Base-by-base conservation (phyloP, 164 flowering plant genomes). In the Chimonanthus praecox region DNA sequence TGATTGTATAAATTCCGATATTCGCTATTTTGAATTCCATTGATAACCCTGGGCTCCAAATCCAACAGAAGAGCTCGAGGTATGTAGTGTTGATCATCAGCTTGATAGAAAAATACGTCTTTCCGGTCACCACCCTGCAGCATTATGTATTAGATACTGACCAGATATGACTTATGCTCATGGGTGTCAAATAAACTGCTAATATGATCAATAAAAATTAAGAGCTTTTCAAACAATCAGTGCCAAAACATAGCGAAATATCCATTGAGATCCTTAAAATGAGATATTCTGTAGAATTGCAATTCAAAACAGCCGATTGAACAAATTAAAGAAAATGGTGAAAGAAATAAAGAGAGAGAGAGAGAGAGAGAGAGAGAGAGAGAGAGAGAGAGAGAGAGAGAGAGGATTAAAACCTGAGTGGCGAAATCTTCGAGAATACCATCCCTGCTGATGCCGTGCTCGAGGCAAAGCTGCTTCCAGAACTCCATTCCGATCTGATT, bases 401-500 rank as follows among this genome's bases (percentile, higher is more conserved):
- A 20, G 21, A 20, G 21, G 9, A 43, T 45, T 20, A 20, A 20
- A 20, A 87, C 99, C 98, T 96, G 98, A 78, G 99, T 94, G 50
- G 97, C 99, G 77, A 93, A 96, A 67, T 96, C 99, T 68, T 96
- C 99, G 71, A 96, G 97, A 76, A 96, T 96, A 75, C 99, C 99
- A 0, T 96, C 99, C 67, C 87, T 94, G 85, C 89, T 93, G 85
- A 96, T 96, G 64, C 98, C 99, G 71, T 96, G 99, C 82, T 96
- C 99, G 84, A 91, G 92, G 77, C 98, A 96, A 33, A 96, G 97
- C 87, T 96, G 97, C 78, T 96, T 96, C 99, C 99, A 96, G 89
- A 96, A 96, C 87, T 94, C 99, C 99, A 96, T 96, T 1, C 99
- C 99, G 85, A 96, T 96, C 91, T 96, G 99, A 78, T 96, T 96